These are phyloP conservation scores for Diddensiella caesifluorescens DNA, from an alignment of 805 yeast genomes.

Conservation along the genomic window DNA sequence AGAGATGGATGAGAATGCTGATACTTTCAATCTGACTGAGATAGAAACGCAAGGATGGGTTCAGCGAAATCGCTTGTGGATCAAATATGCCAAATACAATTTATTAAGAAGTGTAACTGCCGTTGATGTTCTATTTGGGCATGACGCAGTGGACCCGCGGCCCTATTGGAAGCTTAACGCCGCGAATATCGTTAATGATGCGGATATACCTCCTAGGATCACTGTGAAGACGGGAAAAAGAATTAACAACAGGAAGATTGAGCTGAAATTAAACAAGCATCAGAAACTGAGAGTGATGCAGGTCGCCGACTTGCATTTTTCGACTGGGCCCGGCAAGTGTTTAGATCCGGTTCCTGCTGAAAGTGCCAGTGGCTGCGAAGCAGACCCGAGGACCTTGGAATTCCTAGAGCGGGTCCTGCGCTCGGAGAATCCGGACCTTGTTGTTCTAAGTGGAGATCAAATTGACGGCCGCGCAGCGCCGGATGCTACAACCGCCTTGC, in stretches of 20 bases:
- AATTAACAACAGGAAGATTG: conserved; percentile 22
- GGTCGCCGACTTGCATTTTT: conserved; percentile 84
- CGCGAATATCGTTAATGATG: conserved; percentile 24
- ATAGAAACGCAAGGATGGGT: conserved; percentile 21
- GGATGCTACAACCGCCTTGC: conserved; percentile 76
- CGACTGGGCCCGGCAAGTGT: conserved; percentile 80
- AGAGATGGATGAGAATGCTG: background rate
- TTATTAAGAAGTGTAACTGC: conserved; percentile 44
- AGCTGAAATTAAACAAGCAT: conserved; percentile 36
- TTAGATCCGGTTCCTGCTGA: conserved; percentile 43
- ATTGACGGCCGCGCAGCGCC: conserved; percentile 74
- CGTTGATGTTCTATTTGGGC: conserved; percentile 66
- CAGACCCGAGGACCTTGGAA: conserved; percentile 64
- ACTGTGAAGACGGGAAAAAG: conserved; percentile 14
- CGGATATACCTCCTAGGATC: conserved; percentile 27
- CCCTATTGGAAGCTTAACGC: conserved; percentile 53
- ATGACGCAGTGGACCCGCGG: conserved; percentile 71
- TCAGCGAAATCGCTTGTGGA: conserved; percentile 44
- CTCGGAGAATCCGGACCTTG: conserved; percentile 75
- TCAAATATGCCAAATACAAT: conserved; percentile 42
- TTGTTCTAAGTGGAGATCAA: conserved; percentile 88
- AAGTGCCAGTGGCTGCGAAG: conserved; percentile 51
- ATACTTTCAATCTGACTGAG: background rate
- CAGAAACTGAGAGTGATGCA: conserved; percentile 75
- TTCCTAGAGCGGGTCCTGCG: conserved; percentile 64